These are phyloP conservation scores for Claviceps purpurea DNA, from an alignment of 2,329 filamentous ascomycete species.

Conservation along the genomic window DNA sequence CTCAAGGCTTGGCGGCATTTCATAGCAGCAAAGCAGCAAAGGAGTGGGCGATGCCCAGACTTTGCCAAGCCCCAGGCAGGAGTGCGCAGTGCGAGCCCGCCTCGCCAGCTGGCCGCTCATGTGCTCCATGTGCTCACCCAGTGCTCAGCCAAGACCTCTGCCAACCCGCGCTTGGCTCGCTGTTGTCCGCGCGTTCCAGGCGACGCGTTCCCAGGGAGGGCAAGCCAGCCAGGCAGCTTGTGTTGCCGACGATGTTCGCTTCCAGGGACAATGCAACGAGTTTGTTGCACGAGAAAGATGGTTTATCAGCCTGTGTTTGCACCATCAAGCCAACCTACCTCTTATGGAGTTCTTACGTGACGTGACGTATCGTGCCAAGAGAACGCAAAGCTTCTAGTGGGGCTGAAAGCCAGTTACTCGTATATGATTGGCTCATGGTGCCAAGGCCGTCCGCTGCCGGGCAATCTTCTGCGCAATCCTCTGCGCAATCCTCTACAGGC, in stretches of 20 bases:
- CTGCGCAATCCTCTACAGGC: too few relatives aligned
- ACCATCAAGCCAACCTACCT: neutral
- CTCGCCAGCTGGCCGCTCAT: neutral
- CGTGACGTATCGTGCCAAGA: neutral
- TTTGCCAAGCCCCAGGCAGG: slow-evolving; percentile 9
- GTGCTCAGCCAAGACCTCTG: neutral
- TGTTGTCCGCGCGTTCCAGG: neutral
- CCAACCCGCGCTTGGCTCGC: neutral
- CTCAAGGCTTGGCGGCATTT: slow-evolving; percentile 10
- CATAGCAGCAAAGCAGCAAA: slow-evolving; percentile 1
- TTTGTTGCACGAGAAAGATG: too few relatives aligned
- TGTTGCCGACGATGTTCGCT: neutral
- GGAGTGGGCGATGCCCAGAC: slow-evolving; percentile 9
- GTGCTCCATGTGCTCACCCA: neutral
- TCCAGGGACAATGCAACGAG: neutral
- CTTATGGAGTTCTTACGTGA: neutral
- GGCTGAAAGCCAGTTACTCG: neutral
- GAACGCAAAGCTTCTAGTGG: neutral
- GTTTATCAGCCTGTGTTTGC: too few relatives aligned
- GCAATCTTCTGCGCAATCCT: too few relatives aligned
- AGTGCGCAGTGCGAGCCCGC: slow-evolving; percentile 1
- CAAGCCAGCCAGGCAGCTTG: neutral
- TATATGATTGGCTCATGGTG: too few relatives aligned
- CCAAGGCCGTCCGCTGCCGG: too few relatives aligned
- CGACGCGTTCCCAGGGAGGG: neutral